Conservation (phyloP, 805 yeast species). For the Candida sithepensis region DNA sequence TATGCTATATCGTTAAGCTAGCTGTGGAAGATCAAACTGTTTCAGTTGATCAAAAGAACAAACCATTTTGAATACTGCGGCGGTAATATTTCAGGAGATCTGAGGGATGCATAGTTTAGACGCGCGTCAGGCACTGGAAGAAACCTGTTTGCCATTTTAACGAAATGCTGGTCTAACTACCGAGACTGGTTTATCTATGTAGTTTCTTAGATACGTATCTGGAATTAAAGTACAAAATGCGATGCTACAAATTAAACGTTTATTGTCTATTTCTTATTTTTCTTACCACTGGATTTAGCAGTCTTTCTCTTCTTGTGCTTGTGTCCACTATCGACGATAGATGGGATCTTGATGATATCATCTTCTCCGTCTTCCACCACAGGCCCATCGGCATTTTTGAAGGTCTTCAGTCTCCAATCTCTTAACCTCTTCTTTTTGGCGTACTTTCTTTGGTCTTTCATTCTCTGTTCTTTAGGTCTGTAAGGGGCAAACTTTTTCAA, state of each 20-base stretch:
- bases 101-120: too few species aligned
- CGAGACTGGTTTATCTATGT: too few species aligned
- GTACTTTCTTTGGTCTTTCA: slow-evolving; percentile 78
- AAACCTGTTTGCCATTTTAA: too few species aligned
- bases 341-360: slow-evolving; percentile 26
- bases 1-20: too few species aligned
- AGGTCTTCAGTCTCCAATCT: slow-evolving; percentile 87
- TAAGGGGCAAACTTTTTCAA: slow-evolving; percentile 93
- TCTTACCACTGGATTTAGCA: slow-evolving; percentile 1
- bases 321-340: slow-evolving; percentile 25
- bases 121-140: too few species aligned
- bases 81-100: too few species aligned
- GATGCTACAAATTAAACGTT: slow-evolving; percentile 1
- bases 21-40: too few species aligned
- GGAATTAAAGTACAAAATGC: neutral
- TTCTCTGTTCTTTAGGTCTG: slow-evolving; percentile 66
- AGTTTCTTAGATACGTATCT: too few species aligned
- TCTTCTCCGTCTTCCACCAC: slow-evolving; percentile 34
- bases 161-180: too few species aligned
- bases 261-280: slow-evolving; percentile 4
- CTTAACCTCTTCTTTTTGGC: slow-evolving; percentile 77
- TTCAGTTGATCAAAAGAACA: too few species aligned
- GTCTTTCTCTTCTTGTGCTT: slow-evolving; percentile 18
- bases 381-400: slow-evolving; percentile 57
- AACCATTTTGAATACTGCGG: too few species aligned